phyloP scores from a whole-genome alignment of 2,329 filamentous ascomycete species.

The Achaetomium macrosporum region DNA sequence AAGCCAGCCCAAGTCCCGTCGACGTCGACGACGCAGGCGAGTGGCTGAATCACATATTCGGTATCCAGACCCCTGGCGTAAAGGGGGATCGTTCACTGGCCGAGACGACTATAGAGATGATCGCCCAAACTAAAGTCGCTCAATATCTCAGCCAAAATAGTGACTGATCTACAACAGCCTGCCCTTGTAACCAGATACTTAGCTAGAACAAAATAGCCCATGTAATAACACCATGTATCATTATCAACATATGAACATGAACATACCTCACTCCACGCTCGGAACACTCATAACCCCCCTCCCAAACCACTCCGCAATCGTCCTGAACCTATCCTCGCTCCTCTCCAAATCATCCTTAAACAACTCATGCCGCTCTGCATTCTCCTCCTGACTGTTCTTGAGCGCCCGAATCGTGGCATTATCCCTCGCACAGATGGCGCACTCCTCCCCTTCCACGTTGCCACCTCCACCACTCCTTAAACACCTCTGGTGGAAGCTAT shows the following conservation, averaged over 20 bases:
- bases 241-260: neutral
- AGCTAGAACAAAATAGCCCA: too few relatives aligned
- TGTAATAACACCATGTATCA: neutral
- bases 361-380: conserved; percentile 78
- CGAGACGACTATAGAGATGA: neutral
- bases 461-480: conserved; percentile 45
- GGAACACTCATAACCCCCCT: conserved; percentile 73
- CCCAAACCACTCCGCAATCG: conserved; percentile 91
- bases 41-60: conserved; percentile 31
- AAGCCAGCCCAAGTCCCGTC: conserved; percentile 11
- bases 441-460: conserved; percentile 50
- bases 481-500: conserved; percentile 92
- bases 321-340: conserved; percentile 80
- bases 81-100: neutral
- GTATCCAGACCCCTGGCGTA: conserved; percentile 5
- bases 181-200: neutral
- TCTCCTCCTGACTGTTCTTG: conserved; percentile 77
- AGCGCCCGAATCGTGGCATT: conserved; percentile 89
- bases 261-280: conserved; percentile 27
- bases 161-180: conserved; percentile 7
- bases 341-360: conserved; percentile 75
- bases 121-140: neutral
- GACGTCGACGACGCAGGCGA: conserved; percentile 18
- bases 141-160: neutral
- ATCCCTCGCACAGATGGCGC: conserved; percentile 74